Evolutionary conservation across 352 stramenopile species (phyloP).

Genomic region (Bremia lactucae): DNA sequence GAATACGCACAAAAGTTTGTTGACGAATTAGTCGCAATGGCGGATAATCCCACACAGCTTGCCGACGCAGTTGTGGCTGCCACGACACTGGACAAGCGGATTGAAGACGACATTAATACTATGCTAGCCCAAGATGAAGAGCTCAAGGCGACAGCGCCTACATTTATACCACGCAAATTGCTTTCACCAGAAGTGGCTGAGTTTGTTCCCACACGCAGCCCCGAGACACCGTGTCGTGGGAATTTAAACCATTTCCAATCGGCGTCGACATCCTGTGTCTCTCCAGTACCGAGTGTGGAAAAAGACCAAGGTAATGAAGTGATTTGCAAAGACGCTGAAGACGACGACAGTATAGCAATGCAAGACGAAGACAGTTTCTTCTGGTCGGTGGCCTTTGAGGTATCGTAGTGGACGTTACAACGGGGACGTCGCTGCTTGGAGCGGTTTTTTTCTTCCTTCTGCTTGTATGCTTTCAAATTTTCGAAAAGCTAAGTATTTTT

Average conservation of each 20-base stretch:
- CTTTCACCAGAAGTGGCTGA: conserved; percentile 12
- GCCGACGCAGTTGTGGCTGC: conserved; percentile 24
- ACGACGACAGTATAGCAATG: conserved; percentile 19
- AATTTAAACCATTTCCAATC: conserved; percentile 3
- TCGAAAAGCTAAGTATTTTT: conserved; percentile 6
- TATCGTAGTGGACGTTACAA: conserved; percentile 18
- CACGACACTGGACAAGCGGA: conserved; percentile 19
- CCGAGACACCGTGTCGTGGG: conserved; percentile 2
- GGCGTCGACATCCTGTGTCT: conserved; percentile 2
- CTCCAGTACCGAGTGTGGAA: conserved; percentile 7
- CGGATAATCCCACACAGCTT: conserved; percentile 44
- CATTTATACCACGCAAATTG: conserved; percentile 52
- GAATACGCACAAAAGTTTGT: conserved; percentile 60
- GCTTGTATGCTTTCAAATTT: neutral
- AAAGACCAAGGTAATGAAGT: conserved; percentile 10
- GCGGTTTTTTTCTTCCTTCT: neutral
- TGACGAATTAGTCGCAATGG: conserved; percentile 50
- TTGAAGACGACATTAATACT: conserved; percentile 29
- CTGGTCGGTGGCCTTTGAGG: conserved; percentile 79
- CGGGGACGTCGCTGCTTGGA: neutral
- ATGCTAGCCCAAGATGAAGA: conserved; percentile 34
- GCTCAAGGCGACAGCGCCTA: conserved; percentile 60
- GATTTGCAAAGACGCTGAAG: conserved; percentile 11
- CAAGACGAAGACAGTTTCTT: conserved; percentile 77
- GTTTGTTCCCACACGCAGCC: conserved; percentile 15